Evolutionary conservation across 306 rosid species (phyloP).

Genomic region (Ceratonia siliqua): DNA sequence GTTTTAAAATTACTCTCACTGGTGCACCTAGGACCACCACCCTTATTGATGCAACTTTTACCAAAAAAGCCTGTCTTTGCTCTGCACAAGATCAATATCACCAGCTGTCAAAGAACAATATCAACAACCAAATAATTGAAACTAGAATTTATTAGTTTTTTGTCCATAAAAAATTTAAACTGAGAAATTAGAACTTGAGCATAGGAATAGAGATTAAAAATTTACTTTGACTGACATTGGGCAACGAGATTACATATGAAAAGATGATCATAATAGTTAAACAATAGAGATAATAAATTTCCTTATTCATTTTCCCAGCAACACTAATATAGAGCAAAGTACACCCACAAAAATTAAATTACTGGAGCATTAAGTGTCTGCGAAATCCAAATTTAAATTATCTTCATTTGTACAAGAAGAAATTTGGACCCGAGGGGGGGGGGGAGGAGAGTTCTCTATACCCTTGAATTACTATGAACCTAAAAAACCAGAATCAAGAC

Average conservation of each 20-base stretch:
- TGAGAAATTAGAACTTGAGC: neutral
- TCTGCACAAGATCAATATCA: conserved; percentile 61
- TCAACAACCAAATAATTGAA: conserved; percentile 25
- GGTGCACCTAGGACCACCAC: conserved; percentile 98
- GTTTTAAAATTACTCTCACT: conserved; percentile 68
- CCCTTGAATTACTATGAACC: neutral
- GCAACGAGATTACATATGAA: neutral
- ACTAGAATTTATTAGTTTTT: neutral
- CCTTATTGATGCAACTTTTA: conserved; percentile 88
- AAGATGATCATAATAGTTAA: neutral
- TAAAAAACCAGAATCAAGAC: neutral
- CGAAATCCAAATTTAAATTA: neutral
- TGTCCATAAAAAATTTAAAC: neutral
- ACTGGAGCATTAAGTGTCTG: neutral
- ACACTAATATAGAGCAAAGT: neutral
- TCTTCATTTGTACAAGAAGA: neutral
- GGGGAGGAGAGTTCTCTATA: neutral
- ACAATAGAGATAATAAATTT: neutral
- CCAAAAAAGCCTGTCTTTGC: conserved; percentile 64
- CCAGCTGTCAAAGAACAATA: conserved; percentile 30
- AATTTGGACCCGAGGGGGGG: too few species aligned
- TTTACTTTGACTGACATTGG: neutral
- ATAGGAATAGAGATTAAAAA: neutral
- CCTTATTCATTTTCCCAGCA: neutral
- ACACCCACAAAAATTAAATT: neutral